Conservation (phyloP, 2,329 filamentous ascomycete genomes). For the Didymella arachidicola region DNA sequence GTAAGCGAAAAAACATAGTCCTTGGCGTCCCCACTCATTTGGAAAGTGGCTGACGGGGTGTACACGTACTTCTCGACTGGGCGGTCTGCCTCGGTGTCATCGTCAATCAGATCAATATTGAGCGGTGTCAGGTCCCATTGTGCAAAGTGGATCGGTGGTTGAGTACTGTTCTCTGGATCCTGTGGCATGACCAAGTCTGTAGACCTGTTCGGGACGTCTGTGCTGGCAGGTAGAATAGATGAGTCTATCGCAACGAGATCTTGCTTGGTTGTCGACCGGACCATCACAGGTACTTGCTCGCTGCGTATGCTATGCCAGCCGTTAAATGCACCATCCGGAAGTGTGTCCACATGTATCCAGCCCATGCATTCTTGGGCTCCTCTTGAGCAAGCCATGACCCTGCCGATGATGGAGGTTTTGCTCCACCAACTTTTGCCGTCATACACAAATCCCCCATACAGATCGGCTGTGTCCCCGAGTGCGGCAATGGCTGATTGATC, state of each 20-base stretch:
- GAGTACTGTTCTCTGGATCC: constrained; percentile 38
- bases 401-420: constrained; percentile 62
- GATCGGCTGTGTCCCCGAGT: constrained; percentile 60
- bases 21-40: constrained; percentile 22
- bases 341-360: constrained; percentile 58
- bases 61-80: constrained; percentile 35
- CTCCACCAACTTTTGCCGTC: constrained; percentile 63
- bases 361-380: constrained; percentile 62
- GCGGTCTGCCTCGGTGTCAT: constrained; percentile 24
- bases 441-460: constrained; percentile 64
- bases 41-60: constrained; percentile 48
- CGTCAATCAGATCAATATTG: constrained; percentile 36
- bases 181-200: constrained; percentile 51
- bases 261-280: constrained; percentile 49
- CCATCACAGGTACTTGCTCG: constrained; percentile 39
- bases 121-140: constrained; percentile 41
- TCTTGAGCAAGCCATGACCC: constrained; percentile 58
- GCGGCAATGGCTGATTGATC: constrained; percentile 57
- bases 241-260: constrained; percentile 48
- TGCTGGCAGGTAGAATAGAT: constrained; percentile 42
- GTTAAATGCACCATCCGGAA: constrained; percentile 53
- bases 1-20: constrained; percentile 49
- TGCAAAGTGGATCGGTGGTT: constrained; percentile 30
- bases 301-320: constrained; percentile 61
- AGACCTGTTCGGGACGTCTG: constrained; percentile 29